Evolutionary conservation across 805 yeast genomes (phyloP).

Genomic region (Kuraishia capsulata): DNA sequence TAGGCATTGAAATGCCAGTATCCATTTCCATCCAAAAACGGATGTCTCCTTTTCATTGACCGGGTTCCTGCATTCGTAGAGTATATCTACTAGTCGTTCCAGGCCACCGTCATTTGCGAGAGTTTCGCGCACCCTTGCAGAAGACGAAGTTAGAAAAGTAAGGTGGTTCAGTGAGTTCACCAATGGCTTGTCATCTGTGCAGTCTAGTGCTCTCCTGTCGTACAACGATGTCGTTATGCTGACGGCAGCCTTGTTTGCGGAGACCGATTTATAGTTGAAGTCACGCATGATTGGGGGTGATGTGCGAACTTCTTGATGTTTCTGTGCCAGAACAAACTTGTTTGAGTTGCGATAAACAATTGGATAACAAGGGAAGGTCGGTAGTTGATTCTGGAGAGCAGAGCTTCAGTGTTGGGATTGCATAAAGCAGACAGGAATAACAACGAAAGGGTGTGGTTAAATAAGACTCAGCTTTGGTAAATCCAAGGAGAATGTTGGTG

Average conservation of each 20-base stretch:
- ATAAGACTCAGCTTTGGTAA: no score
- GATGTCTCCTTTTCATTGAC: conserved; percentile 30
- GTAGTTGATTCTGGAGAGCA: no score
- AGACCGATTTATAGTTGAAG: conserved; percentile 71
- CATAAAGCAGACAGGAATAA: no score
- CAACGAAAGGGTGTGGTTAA: no score
- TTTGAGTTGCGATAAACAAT: no score
- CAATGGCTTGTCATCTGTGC: conserved; percentile 80
- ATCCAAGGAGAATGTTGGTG: no score
- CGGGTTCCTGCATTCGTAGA: conserved; percentile 63
- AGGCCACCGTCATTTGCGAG: conserved; percentile 85
- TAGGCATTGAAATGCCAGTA: conserved; percentile 84
- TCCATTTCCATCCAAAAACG: conserved; percentile 92
- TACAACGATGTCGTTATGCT: conserved; percentile 82
- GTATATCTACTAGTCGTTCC: conserved; percentile 75
- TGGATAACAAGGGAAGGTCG: no score
- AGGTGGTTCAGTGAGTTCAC: conserved; percentile 88
- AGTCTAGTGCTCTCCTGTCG: conserved; percentile 88
- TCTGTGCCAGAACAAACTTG: no score
- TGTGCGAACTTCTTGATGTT: no score
- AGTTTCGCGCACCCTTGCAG: conserved; percentile 86
- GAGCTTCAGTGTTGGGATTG: no score
- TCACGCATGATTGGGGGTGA: conserved; percentile 59
- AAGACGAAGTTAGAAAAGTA: conserved; percentile 77
- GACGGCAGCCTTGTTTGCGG: conserved; percentile 84